Percentiles rank a stretch among this genome's conserved stretches.
Conservation (phyloP, 768 basidiomycete genomes). For the Pseudohyphozyma bogoriensis region DNA sequence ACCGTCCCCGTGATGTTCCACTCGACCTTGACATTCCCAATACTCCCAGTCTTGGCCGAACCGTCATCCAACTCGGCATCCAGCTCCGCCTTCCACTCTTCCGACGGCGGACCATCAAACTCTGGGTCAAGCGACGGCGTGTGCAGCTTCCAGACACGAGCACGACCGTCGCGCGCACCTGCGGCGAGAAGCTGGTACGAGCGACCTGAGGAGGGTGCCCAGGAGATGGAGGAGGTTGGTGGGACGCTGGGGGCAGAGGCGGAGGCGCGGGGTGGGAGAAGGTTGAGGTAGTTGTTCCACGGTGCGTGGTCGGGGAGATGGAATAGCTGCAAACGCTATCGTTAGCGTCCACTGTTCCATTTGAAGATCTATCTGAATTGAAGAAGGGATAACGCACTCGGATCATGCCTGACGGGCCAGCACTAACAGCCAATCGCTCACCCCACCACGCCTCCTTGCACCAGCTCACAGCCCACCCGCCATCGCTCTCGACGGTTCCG, state of each 20-base stretch:
- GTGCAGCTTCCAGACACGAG: slow-evolving; percentile 77
- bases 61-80: slow-evolving; percentile 67
- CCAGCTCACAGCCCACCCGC: slow-evolving; percentile 90
- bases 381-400: slow-evolving; percentile 49
- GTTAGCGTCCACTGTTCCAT: too few species aligned
- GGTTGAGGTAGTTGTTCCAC: slow-evolving; percentile 45
- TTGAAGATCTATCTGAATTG: too few species aligned
- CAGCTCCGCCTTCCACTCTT: slow-evolving; percentile 59
- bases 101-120: too few species aligned
- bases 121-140: slow-evolving; percentile 44
- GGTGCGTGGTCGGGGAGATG: slow-evolving; percentile 53
- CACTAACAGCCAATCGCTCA: slow-evolving; percentile 67
- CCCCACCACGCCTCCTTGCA: slow-evolving; percentile 96
- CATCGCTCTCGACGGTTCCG: slow-evolving; percentile 70
- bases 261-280: slow-evolving; percentile 32
- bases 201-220: slow-evolving; percentile 89
- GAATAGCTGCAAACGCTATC: slow-evolving; percentile 51
- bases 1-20: slow-evolving; percentile 83
- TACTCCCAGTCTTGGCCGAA: slow-evolving; percentile 39
- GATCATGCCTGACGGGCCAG: slow-evolving; percentile 60
- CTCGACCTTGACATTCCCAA: slow-evolving; percentile 72
- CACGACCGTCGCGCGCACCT: slow-evolving; percentile 74
- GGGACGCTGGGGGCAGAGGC: slow-evolving; percentile 35
- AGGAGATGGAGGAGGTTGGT: slow-evolving; percentile 72
- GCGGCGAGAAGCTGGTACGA: slow-evolving; percentile 91